These are phyloP conservation scores for Rhodotorula babjevae DNA, from an alignment of 768 basidiomycete species.

Conservation along the genomic window DNA sequence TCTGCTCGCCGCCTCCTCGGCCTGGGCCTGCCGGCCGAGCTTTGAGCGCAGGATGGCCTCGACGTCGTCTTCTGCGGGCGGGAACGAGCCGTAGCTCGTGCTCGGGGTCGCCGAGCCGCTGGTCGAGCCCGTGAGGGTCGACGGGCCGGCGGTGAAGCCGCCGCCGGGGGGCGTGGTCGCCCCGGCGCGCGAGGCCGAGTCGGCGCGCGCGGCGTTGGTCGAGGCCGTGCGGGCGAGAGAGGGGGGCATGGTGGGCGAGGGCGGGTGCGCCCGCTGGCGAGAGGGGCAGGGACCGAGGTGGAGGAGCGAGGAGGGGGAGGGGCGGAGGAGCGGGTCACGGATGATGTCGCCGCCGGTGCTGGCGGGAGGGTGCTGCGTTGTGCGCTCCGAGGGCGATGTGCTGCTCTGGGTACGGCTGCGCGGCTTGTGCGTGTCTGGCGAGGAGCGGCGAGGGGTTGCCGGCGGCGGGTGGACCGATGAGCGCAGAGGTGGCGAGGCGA, in stretches of 20 bases:
- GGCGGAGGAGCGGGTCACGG: too few relatives aligned
- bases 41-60: not conserved
- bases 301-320: not conserved
- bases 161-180: not conserved
- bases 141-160: not conserved
- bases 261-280: too few relatives aligned
- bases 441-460: too few relatives aligned
- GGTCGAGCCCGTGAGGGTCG: constrained; percentile 12
- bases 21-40: not conserved
- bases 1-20: not conserved
- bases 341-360: too few relatives aligned
- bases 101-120: constrained; percentile 23
- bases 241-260: not conserved
- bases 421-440: too few relatives aligned
- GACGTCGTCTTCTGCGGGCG: constrained; percentile 8
- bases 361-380: too few relatives aligned
- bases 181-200: not conserved
- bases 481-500: too few relatives aligned
- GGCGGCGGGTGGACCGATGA: too few relatives aligned
- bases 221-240: not conserved
- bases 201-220: not conserved
- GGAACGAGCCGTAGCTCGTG: constrained; percentile 31
- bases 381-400: too few relatives aligned
- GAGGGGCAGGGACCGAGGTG: too few relatives aligned
- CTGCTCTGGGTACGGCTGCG: too few relatives aligned